A percentile compares a stretch with the other conserved stretches of the same genome.
Conservation (phyloP, 2,329 filamentous ascomycete species). For the Alternaria tenuissima region DNA sequence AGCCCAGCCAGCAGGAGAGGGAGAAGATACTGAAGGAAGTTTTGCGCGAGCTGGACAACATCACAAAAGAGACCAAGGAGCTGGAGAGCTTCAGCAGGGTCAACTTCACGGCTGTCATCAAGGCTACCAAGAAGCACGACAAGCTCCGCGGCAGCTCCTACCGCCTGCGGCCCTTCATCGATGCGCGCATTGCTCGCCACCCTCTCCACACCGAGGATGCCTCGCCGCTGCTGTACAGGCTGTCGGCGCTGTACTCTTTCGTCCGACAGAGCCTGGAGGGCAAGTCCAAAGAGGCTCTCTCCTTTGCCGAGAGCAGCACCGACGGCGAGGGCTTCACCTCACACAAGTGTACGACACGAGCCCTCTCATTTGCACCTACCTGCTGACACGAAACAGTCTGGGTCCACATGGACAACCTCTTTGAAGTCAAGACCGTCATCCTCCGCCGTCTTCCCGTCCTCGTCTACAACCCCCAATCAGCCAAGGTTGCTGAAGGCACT, state of each 20-base stretch:
- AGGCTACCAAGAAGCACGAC: slow-evolving; percentile 99
- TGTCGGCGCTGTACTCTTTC: slow-evolving; percentile 96
- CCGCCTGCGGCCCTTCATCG: slow-evolving; percentile 88
- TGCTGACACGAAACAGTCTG: slow-evolving; percentile 69
- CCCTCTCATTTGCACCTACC: not conserved
- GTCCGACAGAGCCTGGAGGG: slow-evolving; percentile 83
- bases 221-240: slow-evolving; percentile 82
- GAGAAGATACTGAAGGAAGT: slow-evolving; percentile 71
- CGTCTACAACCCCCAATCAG: slow-evolving; percentile 87
- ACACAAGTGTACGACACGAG: slow-evolving; percentile 76
- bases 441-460: slow-evolving; percentile 88
- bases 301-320: slow-evolving; percentile 53
- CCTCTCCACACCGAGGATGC: slow-evolving; percentile 97
- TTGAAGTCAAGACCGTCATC: slow-evolving; percentile 97
- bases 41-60: slow-evolving; percentile 80
- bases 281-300: slow-evolving; percentile 54
- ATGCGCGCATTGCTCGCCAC: slow-evolving; percentile 84
- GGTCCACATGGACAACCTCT: slow-evolving; percentile 93
- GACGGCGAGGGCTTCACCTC: slow-evolving; percentile 76
- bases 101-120: slow-evolving; percentile 97
- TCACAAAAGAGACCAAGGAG: slow-evolving; percentile 90
- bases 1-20: slow-evolving; percentile 52
- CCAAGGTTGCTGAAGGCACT: slow-evolving; percentile 80
- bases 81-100: slow-evolving; percentile 94
- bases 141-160: slow-evolving; percentile 87